Conservation (phyloP, 306 rosid genomes). For the Styphnolobium japonicum region DNA sequence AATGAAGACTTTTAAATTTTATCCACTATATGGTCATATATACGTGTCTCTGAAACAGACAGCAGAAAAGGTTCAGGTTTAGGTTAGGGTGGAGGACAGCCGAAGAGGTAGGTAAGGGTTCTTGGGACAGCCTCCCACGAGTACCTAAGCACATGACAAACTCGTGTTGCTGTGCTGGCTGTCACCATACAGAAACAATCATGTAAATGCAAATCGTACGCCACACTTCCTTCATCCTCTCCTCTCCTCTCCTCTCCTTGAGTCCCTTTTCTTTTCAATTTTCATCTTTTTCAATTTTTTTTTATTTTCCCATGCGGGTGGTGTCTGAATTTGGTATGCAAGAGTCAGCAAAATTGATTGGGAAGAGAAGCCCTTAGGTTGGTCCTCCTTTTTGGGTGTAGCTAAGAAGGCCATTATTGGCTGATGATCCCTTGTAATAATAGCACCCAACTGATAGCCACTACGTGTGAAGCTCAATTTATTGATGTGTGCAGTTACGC, state of each 20-base stretch:
- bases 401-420: constrained; percentile 32
- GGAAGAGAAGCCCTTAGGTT: constrained; percentile 22
- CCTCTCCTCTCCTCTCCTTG: background rate
- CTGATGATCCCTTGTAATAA: constrained; percentile 27
- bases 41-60: constrained; percentile 9
- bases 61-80: constrained; percentile 14
- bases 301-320: constrained; percentile 30
- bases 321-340: constrained; percentile 22
- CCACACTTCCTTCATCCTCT: no score
- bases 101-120: constrained; percentile 66
- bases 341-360: constrained; percentile 7
- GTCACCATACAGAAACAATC: constrained; percentile 35
- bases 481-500: constrained; percentile 22
- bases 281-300: background rate
- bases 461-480: constrained; percentile 22
- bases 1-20: constrained; percentile 25
- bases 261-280: background rate
- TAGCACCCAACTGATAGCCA: constrained; percentile 38
- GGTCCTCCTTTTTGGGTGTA: constrained; percentile 38
- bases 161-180: constrained; percentile 63
- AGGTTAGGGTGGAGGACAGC: constrained; percentile 57
- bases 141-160: constrained; percentile 71
- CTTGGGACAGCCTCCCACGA: constrained; percentile 43
- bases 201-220: constrained; percentile 28
- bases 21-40: constrained; percentile 24